Base-by-base conservation (phyloP, 495 filamentous ascomycete species). In the Evansstolkia leycettana region DNA sequence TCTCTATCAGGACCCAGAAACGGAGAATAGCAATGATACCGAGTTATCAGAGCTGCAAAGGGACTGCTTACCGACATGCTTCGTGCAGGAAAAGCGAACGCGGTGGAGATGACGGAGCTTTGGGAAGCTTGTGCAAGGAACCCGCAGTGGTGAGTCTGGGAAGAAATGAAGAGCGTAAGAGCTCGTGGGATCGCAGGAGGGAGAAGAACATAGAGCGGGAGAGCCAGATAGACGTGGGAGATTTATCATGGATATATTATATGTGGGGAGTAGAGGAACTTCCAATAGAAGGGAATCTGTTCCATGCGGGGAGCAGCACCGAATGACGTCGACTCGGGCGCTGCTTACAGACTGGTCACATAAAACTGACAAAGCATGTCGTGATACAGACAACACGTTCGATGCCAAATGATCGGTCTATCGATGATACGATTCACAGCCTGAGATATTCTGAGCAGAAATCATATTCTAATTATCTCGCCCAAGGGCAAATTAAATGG, bases 31-130 rank as follows among this genome's bases (percentile, higher is more conserved):
- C n/a, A n/a, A n/a, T n/a, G n/a, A 23, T 23, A 9, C 20, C 4
- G 9, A 23, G 9, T 23, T 23, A 9, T 5, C 4, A 23, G 20
- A 16, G 12, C 9, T 10, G 31, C 4, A 32, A 36, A 33, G n/a
- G 7, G 14, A 18, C 7, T 13, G 23, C 54, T 33, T 60, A 67
- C 63, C 33, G 63, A 50, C 63, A 67, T 67, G 38, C 37, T 60
- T 54, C 55, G 53, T 12, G 29, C 31, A 32, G 38, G 29, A 17
- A 34, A 26, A 13, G 31, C n/a, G 13, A 39, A 10, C 36, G 31
- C 39, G 20, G 54, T 41, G 48, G 51, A 44, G 40, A 52, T 39
- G 28, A 39, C 34, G 38, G 41, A 41, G 46, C 25, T 44, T 30
- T 34, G 34, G 23, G 39, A 37, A 41, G 45, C 34, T 33, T 34